A percentile compares a stretch with the other conserved stretches of the same genome.
phyloP scores from a whole-genome alignment of 2,329 filamentous ascomycete species.

The Thelonectria blattea region DNA sequence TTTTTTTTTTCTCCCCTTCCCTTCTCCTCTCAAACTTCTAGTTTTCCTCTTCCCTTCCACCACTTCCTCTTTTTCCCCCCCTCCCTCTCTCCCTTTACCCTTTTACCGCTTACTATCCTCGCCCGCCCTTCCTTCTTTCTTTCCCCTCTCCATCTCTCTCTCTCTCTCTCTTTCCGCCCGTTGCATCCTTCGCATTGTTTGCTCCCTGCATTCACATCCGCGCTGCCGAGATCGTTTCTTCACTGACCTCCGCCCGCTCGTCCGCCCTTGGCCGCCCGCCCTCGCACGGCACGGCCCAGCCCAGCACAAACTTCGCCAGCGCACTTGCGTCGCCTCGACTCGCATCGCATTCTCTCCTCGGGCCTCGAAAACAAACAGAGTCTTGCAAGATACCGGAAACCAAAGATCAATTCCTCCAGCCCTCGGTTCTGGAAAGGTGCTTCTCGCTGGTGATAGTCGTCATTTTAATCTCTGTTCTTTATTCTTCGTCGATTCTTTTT shows the following conservation, averaged over 20 bases:
- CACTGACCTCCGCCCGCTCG: conserved; percentile 27
- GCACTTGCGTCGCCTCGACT: conserved; percentile 9
- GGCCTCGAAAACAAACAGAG: conserved; percentile 25
- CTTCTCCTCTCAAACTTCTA: conserved; percentile 40
- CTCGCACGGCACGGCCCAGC: conserved; percentile 21
- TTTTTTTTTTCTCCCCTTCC: conserved; percentile 37
- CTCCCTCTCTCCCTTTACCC: conserved; percentile 37
- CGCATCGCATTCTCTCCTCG: conserved; percentile 7
- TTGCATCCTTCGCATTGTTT: conserved; percentile 40
- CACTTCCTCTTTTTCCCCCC: conserved; percentile 42
- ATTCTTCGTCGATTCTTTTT: conserved; percentile 40
- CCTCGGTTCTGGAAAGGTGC: conserved; percentile 38
- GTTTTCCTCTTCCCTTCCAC: conserved; percentile 39
- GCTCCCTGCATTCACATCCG: conserved; percentile 27
- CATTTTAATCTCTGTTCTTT: conserved; percentile 38
- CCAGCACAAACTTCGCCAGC: background rate
- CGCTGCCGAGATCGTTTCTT: conserved; percentile 33
- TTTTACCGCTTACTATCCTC: conserved; percentile 30
- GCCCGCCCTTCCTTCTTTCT: conserved; percentile 40
- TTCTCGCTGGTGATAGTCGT: conserved; percentile 38
- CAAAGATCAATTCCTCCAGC: conserved; percentile 29
- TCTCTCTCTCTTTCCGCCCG: conserved; percentile 37
- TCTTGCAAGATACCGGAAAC: conserved; percentile 10
- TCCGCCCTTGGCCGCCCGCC: conserved; percentile 17
- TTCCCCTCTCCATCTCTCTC: conserved; percentile 40